Base-by-base conservation (phyloP, 768 basidiomycete species). In the Hypholoma sublateritium region DNA sequence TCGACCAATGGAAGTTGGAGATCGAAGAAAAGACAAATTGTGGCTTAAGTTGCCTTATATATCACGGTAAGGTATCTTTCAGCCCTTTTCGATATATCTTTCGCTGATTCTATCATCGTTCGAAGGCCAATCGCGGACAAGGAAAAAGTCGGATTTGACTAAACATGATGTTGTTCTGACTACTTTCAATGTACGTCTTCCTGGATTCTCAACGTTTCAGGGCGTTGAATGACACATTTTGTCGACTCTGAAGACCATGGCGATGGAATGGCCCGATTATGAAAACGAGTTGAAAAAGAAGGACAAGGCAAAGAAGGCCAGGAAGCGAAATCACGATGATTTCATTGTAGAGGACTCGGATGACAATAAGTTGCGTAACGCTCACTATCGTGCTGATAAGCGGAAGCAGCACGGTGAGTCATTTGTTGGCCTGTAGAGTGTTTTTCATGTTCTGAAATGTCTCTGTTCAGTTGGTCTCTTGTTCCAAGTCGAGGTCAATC, bases 1-100 rank as follows among this genome's bases (percentile, higher is more conserved):
- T 91, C 11, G 77, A 83, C 48, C 90, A 91, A 58, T 87, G 85
- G 85, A 79, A 80, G 63, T 64, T 74, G 32, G 85, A 86, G 68
- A 80, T 83, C 28, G 82, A 87, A 65, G 73, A 77, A 45, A 83
- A 83, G 72, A 82, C 83, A 1, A 78, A 78, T 57, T 71, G 72
- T 39, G 72, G 69, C 7, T 63, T 85, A 28, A 75, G 72, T 28
- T 81, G 83, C 51, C 67, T 80, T 3, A 82, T 89, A 34, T 88
- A 90, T 65, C 89, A 90, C 63, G 88, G 79, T 78, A 49, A 5
- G 62, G 62, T 22, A 25, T 9, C 36, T 12, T 21, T 32, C 19
- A 8, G 21, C 51, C 2, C 11, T 21, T 17, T 50, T 22, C 48
- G 43, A 41, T 48, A 58, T 55, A n/a, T 45, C 28, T 25, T 63